Base-by-base conservation (phyloP, 1,139 yeast species). In the Eremothecium cymbalariae region DNA sequence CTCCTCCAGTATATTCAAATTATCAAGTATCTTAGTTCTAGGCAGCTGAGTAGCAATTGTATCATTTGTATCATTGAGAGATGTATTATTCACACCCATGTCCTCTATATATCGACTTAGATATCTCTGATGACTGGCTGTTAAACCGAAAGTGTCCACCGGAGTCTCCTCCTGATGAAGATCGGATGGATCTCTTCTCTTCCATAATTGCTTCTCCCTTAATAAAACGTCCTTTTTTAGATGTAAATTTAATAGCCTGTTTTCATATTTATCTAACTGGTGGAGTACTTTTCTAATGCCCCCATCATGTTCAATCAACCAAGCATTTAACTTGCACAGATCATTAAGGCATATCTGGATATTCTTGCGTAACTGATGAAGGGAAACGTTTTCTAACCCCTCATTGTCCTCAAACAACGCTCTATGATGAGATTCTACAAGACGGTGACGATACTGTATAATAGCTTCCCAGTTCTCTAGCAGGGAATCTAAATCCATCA, bases 321-420 rank as follows among this genome's bases (percentile, higher is more conserved):
- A 36, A 12, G 45, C 43, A 38, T 55, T 52, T 25, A 55, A 31
- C 7, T 30, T 41, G 28, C 44, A 41, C 18, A 53, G 26, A 33
- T 55, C 59, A 27, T 47, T 46, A 14, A 53, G 41, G 28, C 57
- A 51, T 4, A 48, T 41, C 19, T 40, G 37, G 16, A 55, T 47
- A 31, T 54, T 55, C 7, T 37, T 45, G 18, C 60, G 38, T n/a
- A 53, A 12, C 23, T 18, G 36, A 13, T 30, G 14, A 17, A 34
- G 20, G 8, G 36, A 16, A 4, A 12, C 39, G 9, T 34, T 42
- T 18, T 44, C 45, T 18, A 51, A 27, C 16, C 43, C 42, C n/a
- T 17, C 31, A 4, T 44, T 25, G 9, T 37, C 34, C 11, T 49
- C 50, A 17, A 31, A 36, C 31, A 52, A 36, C 4, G 50, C 47